Conservation (phyloP, 2,329 filamentous ascomycete species). For the Ophiostoma perfectum region DNA sequence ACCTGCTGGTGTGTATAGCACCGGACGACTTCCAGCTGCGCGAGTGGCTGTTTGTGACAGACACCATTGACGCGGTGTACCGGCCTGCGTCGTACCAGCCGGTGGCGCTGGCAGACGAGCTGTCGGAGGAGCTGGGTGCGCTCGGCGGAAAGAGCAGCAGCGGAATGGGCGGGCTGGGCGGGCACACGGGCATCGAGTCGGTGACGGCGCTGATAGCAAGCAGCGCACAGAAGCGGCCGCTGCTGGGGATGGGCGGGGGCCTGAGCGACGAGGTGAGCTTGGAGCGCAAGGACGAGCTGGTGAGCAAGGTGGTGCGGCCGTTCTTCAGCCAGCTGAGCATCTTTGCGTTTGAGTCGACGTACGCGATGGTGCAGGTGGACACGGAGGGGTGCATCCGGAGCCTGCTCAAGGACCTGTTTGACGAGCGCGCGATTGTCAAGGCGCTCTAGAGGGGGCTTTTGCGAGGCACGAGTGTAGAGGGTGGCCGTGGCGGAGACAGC, state of each 20-base stretch:
- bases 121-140: slow-evolving; percentile 50
- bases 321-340: slow-evolving; percentile 93
- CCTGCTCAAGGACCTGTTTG: slow-evolving; percentile 70
- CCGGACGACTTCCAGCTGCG: slow-evolving; percentile 98
- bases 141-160: slow-evolving; percentile 2
- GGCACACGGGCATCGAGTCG: slow-evolving; percentile 32
- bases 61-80: slow-evolving; percentile 95
- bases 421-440: slow-evolving; percentile 64
- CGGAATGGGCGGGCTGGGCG: slow-evolving; percentile 26
- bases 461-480: not conserved
- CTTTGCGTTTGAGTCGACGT: slow-evolving; percentile 86
- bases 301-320: slow-evolving; percentile 72
- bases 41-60: slow-evolving; percentile 95
- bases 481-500: not conserved
- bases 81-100: slow-evolving; percentile 63
- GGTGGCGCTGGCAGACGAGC: slow-evolving; percentile 65
- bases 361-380: slow-evolving; percentile 72
- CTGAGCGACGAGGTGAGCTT: slow-evolving; percentile 52
- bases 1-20: slow-evolving; percentile 76
- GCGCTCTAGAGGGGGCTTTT: slow-evolving; percentile 39
- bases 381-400: slow-evolving; percentile 56
- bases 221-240: slow-evolving; percentile 41
- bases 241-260: slow-evolving; percentile 47
- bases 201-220: slow-evolving; percentile 36
- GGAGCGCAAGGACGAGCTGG: slow-evolving; percentile 62